Percentiles rank a stretch among this genome's conserved stretches.
Conservation (phyloP, 2,329 filamentous ascomycete genomes). For the Pyrenochaeta sp. region DNA sequence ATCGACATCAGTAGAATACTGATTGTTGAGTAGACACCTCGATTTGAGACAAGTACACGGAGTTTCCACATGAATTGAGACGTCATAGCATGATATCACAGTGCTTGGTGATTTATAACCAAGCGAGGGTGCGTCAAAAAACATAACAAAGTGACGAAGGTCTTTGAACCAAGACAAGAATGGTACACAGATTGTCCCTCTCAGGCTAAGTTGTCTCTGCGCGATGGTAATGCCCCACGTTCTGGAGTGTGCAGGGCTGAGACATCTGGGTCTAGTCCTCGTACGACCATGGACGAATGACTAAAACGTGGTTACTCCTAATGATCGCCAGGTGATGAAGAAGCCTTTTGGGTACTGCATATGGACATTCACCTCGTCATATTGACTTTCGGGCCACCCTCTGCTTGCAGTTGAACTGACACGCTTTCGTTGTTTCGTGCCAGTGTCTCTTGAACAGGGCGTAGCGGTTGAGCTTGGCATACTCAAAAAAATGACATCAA, state of each 20-base stretch:
- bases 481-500: background rate
- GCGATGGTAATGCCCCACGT: constrained; percentile 26
- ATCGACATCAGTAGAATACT: background rate
- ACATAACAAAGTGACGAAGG: background rate
- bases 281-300: constrained; percentile 16
- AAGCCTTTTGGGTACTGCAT: background rate
- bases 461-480: no score
- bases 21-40: background rate
- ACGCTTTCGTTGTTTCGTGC: background rate
- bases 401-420: background rate
- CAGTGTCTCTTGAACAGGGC: background rate
- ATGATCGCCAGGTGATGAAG: background rate
- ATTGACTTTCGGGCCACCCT: background rate
- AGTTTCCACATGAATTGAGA: background rate
- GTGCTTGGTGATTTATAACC: background rate
- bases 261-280: constrained; percentile 30
- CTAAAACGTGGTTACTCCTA: constrained; percentile 4
- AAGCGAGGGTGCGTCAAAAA: background rate
- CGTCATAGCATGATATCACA: background rate
- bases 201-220: constrained; percentile 17
- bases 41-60: background rate
- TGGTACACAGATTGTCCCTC: no score
- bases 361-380: background rate
- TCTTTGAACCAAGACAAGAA: background rate
- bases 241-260: constrained; percentile 43